These are phyloP conservation scores for Eimeria necatrix DNA, from an alignment of 169 alveolate species.

Conservation along the genomic window DNA sequence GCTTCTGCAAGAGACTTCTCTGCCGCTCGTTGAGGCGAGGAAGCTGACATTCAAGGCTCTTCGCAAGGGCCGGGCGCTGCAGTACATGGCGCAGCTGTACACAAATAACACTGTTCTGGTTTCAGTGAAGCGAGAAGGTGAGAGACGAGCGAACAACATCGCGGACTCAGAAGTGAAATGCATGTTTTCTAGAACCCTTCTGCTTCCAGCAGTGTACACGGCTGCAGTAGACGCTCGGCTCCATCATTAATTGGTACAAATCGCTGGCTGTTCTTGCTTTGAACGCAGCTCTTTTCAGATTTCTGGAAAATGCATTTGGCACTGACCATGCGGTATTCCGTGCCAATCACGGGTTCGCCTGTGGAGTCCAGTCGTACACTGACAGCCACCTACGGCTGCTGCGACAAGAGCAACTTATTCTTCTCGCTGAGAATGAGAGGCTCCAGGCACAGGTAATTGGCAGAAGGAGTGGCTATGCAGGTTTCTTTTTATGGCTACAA, in stretches of 20 bases:
- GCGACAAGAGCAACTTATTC: conserved; percentile 86
- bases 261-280: not conserved
- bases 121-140: conserved; percentile 72
- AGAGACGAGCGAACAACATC: not conserved
- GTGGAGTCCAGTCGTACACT: conserved; percentile 54
- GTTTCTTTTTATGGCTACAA: not conserved
- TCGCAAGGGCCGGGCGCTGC: conserved; percentile 80
- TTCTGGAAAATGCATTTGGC: conserved; percentile 76
- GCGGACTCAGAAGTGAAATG: not conserved
- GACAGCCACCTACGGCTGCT: conserved; percentile 86
- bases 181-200: not conserved
- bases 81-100: conserved; percentile 78
- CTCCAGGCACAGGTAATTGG: conserved; percentile 82
- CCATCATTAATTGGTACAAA: too few relatives aligned
- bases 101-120: conserved; percentile 50
- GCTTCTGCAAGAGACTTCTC: conserved; percentile 60
- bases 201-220: too few relatives aligned
- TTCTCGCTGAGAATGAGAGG: conserved; percentile 86
- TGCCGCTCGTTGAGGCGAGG: conserved; percentile 79
- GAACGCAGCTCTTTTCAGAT: conserved; percentile 52
- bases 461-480: not conserved
- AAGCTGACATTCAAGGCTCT: conserved; percentile 79
- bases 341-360: conserved; percentile 68
- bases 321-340: conserved; percentile 68
- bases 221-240: too few relatives aligned